A percentile compares a stretch with the other conserved stretches of the same genome.
Evolutionary conservation across 1,284 basidiomycete genomes (phyloP).

Genomic region (Amylostereum chailletii): DNA sequence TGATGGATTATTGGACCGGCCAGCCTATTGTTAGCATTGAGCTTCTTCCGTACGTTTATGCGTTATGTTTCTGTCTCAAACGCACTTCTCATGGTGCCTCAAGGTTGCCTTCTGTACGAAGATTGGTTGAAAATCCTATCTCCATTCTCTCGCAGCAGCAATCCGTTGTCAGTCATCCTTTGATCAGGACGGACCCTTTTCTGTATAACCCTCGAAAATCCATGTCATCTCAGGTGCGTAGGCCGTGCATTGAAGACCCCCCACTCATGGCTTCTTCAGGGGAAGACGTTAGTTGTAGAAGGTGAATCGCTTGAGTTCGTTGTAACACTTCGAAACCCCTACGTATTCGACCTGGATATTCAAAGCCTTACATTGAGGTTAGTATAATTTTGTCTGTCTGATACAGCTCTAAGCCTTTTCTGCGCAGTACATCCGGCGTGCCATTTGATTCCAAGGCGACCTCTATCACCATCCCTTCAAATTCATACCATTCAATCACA

Average conservation of each 20-base stretch:
- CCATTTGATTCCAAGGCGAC: conserved; percentile 57
- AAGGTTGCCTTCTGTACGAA: conserved; percentile 64
- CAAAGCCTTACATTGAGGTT: conserved; percentile 78
- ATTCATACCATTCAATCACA: conserved; percentile 65
- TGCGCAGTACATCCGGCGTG: conserved; percentile 73
- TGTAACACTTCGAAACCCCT: conserved; percentile 85
- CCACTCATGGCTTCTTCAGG: conserved; percentile 25
- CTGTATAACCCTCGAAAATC: conserved; percentile 80
- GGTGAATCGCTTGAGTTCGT: conserved; percentile 79
- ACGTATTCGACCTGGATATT: conserved; percentile 84
- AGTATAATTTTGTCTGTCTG: conserved; percentile 10
- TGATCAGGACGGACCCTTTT: conserved; percentile 67
- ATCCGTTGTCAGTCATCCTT: conserved; percentile 37
- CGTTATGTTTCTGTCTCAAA: neutral
- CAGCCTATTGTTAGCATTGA: conserved; percentile 74
- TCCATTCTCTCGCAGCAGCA: conserved; percentile 39
- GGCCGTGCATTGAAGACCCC: neutral
- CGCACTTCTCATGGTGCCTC: too few relatives aligned
- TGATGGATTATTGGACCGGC: conserved; percentile 79
- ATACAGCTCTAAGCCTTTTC: neutral
- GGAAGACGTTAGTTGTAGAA: conserved; percentile 65
- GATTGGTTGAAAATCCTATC: conserved; percentile 67
- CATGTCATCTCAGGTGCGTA: conserved; percentile 45
- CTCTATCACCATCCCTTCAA: conserved; percentile 61
- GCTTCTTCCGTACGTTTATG: conserved; percentile 53